phyloP scores from a whole-genome alignment of 2,329 filamentous ascomycete genomes.

The Trichoderma sp. region DNA sequence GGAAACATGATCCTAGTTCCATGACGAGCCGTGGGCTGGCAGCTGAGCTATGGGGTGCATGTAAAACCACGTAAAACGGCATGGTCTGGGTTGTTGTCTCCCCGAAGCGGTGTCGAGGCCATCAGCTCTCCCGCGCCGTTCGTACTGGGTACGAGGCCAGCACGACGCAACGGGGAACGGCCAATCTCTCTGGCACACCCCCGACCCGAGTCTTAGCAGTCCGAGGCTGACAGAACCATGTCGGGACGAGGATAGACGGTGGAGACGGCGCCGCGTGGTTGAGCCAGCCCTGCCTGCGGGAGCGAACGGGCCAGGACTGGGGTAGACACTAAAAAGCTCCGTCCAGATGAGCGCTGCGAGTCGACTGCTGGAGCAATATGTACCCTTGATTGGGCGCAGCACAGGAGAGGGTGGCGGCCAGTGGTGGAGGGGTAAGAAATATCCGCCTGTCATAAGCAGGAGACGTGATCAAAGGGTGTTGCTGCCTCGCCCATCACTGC shows the following conservation, averaged over 20 bases:
- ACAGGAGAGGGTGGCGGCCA: neutral
- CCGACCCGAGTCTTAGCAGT: neutral
- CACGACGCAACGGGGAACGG: neutral
- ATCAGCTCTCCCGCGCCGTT: conserved; percentile 17
- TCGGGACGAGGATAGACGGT: conserved; percentile 10
- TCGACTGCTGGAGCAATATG: conserved; percentile 3
- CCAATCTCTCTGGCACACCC: conserved; percentile 12
- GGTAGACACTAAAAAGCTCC: conserved; percentile 18
- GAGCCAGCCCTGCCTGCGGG: conserved; percentile 20
- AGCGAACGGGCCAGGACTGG: conserved; percentile 19
- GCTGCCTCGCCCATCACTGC: conserved; percentile 2
- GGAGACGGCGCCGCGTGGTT: conserved; percentile 20
- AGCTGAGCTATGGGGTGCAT: conserved; percentile 35
- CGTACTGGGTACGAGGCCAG: conserved; percentile 5
- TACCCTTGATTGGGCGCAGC: conserved; percentile 15
- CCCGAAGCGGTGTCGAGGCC: conserved; percentile 16
- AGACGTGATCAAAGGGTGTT: conserved; percentile 10
- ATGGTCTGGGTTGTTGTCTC: conserved; percentile 8
- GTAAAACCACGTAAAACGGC: conserved; percentile 20
- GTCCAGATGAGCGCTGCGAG: conserved; percentile 17
- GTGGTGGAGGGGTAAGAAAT: conserved; percentile 8
- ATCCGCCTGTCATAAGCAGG: conserved; percentile 14
- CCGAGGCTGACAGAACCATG: conserved; percentile 21
- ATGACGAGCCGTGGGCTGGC: conserved; percentile 25
- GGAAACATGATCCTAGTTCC: conserved; percentile 19